A percentile compares a stretch with the other conserved stretches of the same genome.
Conservation (phyloP, 306 rosid species). For the Cucumis melo region DNA sequence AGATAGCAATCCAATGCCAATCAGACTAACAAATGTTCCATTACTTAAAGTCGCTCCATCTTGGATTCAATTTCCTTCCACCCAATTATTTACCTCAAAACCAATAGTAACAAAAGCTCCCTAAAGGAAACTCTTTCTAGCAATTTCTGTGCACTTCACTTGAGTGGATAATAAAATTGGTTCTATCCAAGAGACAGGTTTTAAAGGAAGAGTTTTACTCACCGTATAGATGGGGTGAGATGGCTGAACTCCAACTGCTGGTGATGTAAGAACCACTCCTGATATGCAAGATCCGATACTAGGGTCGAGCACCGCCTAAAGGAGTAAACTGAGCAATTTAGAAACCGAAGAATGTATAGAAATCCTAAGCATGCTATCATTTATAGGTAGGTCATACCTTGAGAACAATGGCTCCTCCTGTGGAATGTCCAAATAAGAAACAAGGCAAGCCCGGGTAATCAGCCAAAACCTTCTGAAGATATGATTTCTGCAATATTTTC, state of each 20-base stretch:
- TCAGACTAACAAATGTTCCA: background rate
- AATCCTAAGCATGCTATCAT: background rate
- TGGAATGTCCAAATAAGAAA: conserved; percentile 85
- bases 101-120: background rate
- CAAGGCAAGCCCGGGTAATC: conserved; percentile 70
- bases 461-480: conserved; percentile 51
- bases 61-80: background rate
- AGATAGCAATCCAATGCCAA: background rate
- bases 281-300: conserved; percentile 41
- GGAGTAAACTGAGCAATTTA: background rate
- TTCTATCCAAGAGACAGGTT: background rate
- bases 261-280: conserved; percentile 73
- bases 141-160: background rate
- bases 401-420: conserved; percentile 78
- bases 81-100: background rate
- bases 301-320: conserved; percentile 70
- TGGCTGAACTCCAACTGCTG: conserved; percentile 82
- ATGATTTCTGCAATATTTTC: conserved; percentile 40
- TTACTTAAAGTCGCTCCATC: background rate
- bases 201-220: conserved; percentile 7
- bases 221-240: conserved; percentile 66
- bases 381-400: conserved; percentile 32
- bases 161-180: background rate
- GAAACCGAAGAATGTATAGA: background rate
- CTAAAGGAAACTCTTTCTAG: background rate